Evolutionary conservation across 257 asterid species (phyloP), one percentile per base, ranked within the genome.

Genomic region (Nicotiana noctiflora): DNA sequence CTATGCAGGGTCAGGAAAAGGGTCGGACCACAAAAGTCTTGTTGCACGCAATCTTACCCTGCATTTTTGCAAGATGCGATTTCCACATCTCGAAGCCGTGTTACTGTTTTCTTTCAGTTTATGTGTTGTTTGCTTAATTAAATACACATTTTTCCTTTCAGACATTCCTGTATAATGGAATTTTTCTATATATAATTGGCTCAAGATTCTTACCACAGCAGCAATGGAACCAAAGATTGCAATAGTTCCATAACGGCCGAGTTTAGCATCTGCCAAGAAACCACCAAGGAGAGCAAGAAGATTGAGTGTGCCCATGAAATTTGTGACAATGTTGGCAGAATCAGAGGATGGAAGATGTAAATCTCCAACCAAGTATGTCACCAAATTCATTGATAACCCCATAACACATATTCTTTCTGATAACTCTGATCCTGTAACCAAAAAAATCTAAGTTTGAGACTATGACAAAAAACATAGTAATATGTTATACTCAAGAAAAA

Each of bases 221-320:
- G 94, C 81, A 15, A 92, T 79, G 23, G 91, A 86, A n/a, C 95
- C 95, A 74, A 89, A 85, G 31, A 88, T 80, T 17, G 93, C 97
- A 53, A 94, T 96, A 0, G 98, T 92, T 80, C 83, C 63, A 76
- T 89, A 94, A 79, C 98, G 95, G 61, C 98, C 98, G 57, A 94
- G 95, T 75, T 85, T 91, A 75, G 98, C 98, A 85, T 94, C 98
- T 2, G 97, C 98, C 46, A 90, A 77, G 83, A 94, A 94, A 52
- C 98, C 98, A 14, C 98, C 98, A 1, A 94, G 85, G 76, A 92
- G 94, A 67, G 94, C 97, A 9, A 94, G 89, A 31, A 94, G 92
- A 76, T 94, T 94, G 65, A 94, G 93, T 44, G 97, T 90, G 32
- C 98, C 98, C 97, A 94, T 89, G 89, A 94, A 94, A 52, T 94